Evolutionary conservation across 768 basidiomycete species (phyloP).

Genomic region (Candolleomyces aberdarensis): DNA sequence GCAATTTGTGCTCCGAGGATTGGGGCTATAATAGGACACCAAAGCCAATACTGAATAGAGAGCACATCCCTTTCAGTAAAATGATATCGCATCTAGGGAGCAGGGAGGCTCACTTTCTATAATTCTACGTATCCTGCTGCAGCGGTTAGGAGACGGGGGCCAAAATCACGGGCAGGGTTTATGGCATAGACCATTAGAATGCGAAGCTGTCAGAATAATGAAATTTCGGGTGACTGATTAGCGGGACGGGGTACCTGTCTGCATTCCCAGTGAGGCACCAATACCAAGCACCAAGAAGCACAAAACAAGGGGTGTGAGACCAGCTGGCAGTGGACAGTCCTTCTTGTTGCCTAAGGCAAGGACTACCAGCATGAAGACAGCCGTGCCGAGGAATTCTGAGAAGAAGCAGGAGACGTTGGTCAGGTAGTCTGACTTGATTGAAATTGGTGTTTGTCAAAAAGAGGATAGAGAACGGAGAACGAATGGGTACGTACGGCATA

Average conservation of each 20-base stretch:
- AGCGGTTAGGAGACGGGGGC: conserved; percentile 62
- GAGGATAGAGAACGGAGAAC: background rate
- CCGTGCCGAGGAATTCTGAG: conserved; percentile 52
- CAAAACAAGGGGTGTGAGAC: conserved; percentile 52
- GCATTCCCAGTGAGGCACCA: conserved; percentile 54
- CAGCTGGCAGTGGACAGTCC: conserved; percentile 46
- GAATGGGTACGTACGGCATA: conserved; percentile 45
- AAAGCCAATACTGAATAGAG: conserved; percentile 68
- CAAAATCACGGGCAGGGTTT: conserved; percentile 43
- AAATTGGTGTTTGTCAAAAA: background rate
- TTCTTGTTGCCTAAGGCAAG: conserved; percentile 53
- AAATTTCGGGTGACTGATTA: background rate
- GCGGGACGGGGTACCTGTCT: conserved; percentile 41
- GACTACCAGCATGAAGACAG: conserved; percentile 52
- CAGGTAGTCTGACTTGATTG: conserved; percentile 33
- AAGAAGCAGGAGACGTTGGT: conserved; percentile 39
- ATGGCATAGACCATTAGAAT: conserved; percentile 32
- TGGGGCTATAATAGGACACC: conserved; percentile 59
- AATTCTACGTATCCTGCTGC: conserved; percentile 64
- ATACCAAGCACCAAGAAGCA: conserved; percentile 59
- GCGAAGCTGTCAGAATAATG: background rate
- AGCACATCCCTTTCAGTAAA: background rate
- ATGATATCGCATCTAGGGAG: background rate
- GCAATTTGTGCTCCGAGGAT: conserved; percentile 55
- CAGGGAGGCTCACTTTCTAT: conserved; percentile 30